A percentile compares a stretch with the other conserved stretches of the same genome.
Evolutionary conservation across 495 filamentous ascomycete species (phyloP).

Genomic region (Immersiella caudata): DNA sequence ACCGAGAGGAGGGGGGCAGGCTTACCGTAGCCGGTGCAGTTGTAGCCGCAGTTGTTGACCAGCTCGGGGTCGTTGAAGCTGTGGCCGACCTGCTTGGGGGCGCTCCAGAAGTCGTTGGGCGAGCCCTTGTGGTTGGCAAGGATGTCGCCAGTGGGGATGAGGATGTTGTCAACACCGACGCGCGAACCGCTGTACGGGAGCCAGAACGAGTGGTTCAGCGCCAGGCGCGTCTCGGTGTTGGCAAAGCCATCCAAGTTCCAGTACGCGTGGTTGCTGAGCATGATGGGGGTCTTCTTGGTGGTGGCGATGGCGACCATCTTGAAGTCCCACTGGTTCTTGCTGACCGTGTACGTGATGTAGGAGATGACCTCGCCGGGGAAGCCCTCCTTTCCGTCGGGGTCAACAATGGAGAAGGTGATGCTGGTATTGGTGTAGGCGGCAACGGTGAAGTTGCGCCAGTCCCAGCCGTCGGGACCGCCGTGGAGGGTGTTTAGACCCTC

Average conservation of each 20-base stretch:
- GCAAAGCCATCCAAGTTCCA: constrained; percentile 87
- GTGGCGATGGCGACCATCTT: constrained; percentile 58
- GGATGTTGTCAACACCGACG: constrained; percentile 71
- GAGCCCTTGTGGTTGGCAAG: constrained; percentile 60
- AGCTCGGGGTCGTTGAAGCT: constrained; percentile 62
- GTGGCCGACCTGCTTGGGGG: constrained; percentile 73
- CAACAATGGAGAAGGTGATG: constrained; percentile 79
- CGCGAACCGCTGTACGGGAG: constrained; percentile 72
- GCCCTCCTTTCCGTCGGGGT: constrained; percentile 68
- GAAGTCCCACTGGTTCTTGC: constrained; percentile 54
- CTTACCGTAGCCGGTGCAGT: constrained; percentile 78
- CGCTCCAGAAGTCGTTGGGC: constrained; percentile 73
- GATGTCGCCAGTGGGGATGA: constrained; percentile 79
- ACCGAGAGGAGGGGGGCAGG: constrained; percentile 21
- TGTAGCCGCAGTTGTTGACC: constrained; percentile 64
- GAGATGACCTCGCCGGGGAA: constrained; percentile 82
- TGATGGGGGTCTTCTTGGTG: constrained; percentile 65
- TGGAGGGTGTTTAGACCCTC: constrained; percentile 72
- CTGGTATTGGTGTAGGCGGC: constrained; percentile 64
- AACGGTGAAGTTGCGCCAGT: constrained; percentile 79
- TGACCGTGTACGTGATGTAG: constrained; percentile 71
- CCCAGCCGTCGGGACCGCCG: constrained; percentile 80
- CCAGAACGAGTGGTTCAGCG: constrained; percentile 73
- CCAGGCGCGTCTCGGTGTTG: constrained; percentile 59
- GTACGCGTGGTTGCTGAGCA: constrained; percentile 71